phyloP scores from a whole-genome alignment of 2,329 filamentous ascomycete genomes.

The Fusarium pseudocircinatum region DNA sequence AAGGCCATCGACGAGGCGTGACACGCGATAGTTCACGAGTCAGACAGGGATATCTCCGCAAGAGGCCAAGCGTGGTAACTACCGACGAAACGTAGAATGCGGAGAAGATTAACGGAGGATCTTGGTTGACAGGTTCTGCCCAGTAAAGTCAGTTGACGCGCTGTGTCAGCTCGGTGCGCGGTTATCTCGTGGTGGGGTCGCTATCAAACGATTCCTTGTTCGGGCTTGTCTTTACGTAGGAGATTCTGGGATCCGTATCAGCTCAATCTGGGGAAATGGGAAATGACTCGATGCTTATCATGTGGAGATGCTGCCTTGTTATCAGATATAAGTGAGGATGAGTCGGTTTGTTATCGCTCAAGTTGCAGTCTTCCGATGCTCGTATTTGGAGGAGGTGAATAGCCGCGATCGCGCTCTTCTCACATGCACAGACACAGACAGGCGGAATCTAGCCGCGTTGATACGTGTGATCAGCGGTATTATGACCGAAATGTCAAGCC shows the following conservation, averaged over 20 bases:
- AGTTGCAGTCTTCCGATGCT: neutral
- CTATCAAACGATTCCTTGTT: slow-evolving; percentile 25
- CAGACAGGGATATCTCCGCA: neutral
- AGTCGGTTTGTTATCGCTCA: neutral
- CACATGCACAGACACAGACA: neutral
- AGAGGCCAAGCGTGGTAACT: neutral
- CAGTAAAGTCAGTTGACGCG: slow-evolving; percentile 27
- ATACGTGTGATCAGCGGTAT: slow-evolving; percentile 10
- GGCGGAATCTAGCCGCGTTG: slow-evolving; percentile 19
- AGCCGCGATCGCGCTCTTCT: slow-evolving; percentile 14
- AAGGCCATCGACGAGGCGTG: neutral
- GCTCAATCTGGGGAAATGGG: slow-evolving; percentile 13
- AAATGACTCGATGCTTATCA: slow-evolving; percentile 25
- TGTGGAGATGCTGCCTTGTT: neutral
- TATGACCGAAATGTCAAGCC: slow-evolving; percentile 15
- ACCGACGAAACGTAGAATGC: slow-evolving; percentile 4
- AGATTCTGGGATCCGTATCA: slow-evolving; percentile 11
- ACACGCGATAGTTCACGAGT: neutral
- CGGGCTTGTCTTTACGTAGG: slow-evolving; percentile 17
- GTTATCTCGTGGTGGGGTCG: slow-evolving; percentile 32
- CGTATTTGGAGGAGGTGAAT: neutral
- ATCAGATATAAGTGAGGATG: slow-evolving; percentile 7
- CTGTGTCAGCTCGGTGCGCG: slow-evolving; percentile 27
- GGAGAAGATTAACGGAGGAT: neutral
- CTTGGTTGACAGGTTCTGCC: neutral